Percentiles rank a stretch among this genome's conserved stretches.
phyloP scores from a whole-genome alignment of 2,329 filamentous ascomycete species.

The Venturia carpophila region DNA sequence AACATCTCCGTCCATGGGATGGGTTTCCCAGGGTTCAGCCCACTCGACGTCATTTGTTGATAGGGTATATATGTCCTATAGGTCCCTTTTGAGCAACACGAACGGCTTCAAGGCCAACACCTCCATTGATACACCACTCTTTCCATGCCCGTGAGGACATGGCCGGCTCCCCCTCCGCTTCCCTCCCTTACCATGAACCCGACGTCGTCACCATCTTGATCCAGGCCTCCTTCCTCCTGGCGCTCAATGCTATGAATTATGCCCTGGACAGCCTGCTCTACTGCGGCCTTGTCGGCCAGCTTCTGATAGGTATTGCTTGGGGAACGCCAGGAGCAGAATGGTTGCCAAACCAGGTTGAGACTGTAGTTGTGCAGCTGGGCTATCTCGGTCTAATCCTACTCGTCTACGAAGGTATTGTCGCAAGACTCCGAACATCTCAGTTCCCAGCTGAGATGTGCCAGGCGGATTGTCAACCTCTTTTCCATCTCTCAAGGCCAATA shows the following conservation, averaged over 20 bases:
- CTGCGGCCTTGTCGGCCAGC: slow-evolving; percentile 64
- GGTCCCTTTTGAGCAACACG: background rate
- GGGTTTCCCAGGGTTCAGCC: background rate
- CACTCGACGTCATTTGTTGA: background rate
- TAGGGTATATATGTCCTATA: too few species aligned
- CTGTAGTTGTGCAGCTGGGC: slow-evolving; percentile 55
- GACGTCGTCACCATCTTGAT: slow-evolving; percentile 52
- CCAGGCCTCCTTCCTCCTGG: slow-evolving; percentile 53
- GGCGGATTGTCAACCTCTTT: slow-evolving; percentile 53
- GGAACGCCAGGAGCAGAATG: slow-evolving; percentile 58
- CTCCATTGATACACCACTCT: background rate
- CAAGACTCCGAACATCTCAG: background rate
- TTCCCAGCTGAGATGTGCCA: slow-evolving; percentile 22
- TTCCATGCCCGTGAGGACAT: background rate
- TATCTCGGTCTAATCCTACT: slow-evolving; percentile 66
- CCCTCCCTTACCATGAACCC: slow-evolving; percentile 55
- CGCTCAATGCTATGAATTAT: slow-evolving; percentile 52
- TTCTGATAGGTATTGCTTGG: slow-evolving; percentile 63
- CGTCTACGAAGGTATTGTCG: slow-evolving; percentile 56
- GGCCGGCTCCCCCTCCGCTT: background rate
- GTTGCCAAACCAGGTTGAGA: slow-evolving; percentile 47
- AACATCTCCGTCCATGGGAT: background rate
- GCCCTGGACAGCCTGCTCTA: slow-evolving; percentile 54
- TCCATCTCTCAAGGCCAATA: slow-evolving; percentile 49
- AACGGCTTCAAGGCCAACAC: too few species aligned